Evolutionary conservation across 306 rosid genomes (phyloP), one percentile per base, ranked within the genome.

Genomic region (Vachellia collinsii): DNA sequence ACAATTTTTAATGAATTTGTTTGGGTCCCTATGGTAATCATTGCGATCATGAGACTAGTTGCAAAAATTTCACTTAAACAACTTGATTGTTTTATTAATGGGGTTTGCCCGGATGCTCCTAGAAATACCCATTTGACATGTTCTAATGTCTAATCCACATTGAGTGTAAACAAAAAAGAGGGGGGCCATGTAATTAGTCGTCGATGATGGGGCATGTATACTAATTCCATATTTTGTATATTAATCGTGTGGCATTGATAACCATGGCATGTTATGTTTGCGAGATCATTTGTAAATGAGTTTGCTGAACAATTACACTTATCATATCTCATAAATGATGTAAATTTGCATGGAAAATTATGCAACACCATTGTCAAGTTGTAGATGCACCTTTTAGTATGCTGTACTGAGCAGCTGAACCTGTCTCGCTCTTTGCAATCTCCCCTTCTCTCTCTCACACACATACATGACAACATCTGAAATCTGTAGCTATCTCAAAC

Each of bases 401-500:
- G 13, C 11, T 39, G 20, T 51, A 66, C 66, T 48, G 36, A 29
- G 2, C 20, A 62, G 41, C 68, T 62, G 68, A 29, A n/a, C 44
- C 53, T 79, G 50, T 46, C 63, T 54, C 43, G 42, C 62, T 7
- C 77, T 23, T 5, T 70, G 2, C 37, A 56, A 13, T 58, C 25
- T 66, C 19, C n/a, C n/a, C 42, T 46, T 79, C 34, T 29, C 34
- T 29, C 34, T 69, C 41, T 82, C 64, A 42, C 34, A 29, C 34
- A 29, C 34, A 29, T 2, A 29, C 34, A 53, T 8, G 29, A 39
- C 62, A 42, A 17, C 51, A 34, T 80, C 54, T 72, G 65, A 48
- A 63, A 64, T 54, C 67, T 46, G 23, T 73, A 73, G 36, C 76
- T 77, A 83, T 77, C 63, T 71, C 46, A 72, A 65, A 76, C 44